phyloP scores from a whole-genome alignment of 768 basidiomycete genomes.

The Rubroboletus satanas region DNA sequence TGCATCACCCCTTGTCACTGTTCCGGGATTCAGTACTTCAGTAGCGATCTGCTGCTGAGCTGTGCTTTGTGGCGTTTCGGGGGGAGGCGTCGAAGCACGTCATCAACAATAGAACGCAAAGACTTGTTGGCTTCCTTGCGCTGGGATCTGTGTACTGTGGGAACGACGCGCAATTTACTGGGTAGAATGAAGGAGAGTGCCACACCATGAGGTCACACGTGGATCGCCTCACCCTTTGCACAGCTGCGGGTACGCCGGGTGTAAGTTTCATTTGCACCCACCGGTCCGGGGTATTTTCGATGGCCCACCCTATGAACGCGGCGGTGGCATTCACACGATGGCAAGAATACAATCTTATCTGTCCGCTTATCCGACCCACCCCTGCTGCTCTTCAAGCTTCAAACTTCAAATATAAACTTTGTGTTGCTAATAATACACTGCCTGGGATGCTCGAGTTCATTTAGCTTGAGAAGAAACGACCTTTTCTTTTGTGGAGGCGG shows the following conservation, averaged over 20 bases:
- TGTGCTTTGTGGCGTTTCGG: slow-evolving; percentile 26
- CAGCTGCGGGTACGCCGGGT: background rate
- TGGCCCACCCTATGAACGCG: background rate
- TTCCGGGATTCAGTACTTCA: too few relatives aligned
- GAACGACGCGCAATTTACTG: slow-evolving; percentile 1
- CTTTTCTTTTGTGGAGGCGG: slow-evolving; percentile 10
- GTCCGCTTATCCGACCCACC: background rate
- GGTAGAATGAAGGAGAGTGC: slow-evolving; percentile 6
- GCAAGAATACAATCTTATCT: background rate
- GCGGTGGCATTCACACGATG: background rate
- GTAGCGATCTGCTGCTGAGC: slow-evolving; percentile 6
- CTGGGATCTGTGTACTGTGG: slow-evolving; percentile 14
- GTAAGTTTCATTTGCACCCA: slow-evolving; percentile 3
- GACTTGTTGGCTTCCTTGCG: slow-evolving; percentile 22
- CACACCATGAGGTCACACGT: slow-evolving; percentile 21
- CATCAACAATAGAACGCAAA: slow-evolving; percentile 18
- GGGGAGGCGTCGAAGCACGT: slow-evolving; percentile 2
- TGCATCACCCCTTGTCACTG: background rate
- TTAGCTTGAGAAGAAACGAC: background rate
- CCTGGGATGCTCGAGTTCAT: background rate
- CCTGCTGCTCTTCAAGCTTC: too few relatives aligned
- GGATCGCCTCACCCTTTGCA: background rate
- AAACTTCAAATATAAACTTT: background rate
- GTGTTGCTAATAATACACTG: background rate
- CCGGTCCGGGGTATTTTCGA: background rate